A percentile compares a stretch with the other conserved stretches of the same genome.
phyloP scores from a whole-genome alignment of 768 basidiomycete species.

The Paxillus ammoniavirescens region DNA sequence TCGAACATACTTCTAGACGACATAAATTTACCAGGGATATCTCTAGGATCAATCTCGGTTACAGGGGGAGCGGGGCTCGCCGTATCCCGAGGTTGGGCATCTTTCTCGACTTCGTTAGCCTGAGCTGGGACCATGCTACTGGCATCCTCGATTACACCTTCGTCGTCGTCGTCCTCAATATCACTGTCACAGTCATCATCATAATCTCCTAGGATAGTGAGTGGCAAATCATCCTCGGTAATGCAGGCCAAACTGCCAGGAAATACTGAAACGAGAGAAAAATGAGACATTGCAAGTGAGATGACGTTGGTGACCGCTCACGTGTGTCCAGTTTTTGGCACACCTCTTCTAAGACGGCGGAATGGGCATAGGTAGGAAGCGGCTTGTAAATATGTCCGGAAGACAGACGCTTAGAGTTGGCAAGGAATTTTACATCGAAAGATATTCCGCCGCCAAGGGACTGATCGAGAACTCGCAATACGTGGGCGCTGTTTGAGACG shows the following conservation, averaged over 20 bases:
- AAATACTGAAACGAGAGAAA: neutral
- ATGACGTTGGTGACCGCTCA: neutral
- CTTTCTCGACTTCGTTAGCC: neutral
- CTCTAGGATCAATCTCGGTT: neutral
- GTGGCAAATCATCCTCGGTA: neutral
- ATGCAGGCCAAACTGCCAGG: neutral
- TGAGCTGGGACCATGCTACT: neutral
- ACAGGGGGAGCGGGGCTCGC: neutral
- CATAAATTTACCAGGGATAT: neutral
- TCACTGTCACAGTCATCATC: slow-evolving; percentile 27
- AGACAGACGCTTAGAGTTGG: neutral
- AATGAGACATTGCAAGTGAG: neutral
- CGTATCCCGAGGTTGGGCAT: neutral
- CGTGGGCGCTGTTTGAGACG: neutral
- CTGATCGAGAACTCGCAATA: neutral
- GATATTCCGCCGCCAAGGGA: slow-evolving; percentile 4
- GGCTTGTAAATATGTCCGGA: neutral
- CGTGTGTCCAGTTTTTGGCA: neutral
- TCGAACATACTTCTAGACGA: neutral
- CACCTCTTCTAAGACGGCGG: neutral
- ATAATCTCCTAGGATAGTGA: slow-evolving; percentile 2
- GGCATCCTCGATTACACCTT: neutral
- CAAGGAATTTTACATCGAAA: slow-evolving; percentile 4
- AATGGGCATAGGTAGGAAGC: neutral
- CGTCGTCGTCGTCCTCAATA: slow-evolving; percentile 20